Evolutionary conservation across 352 stramenopile genomes (phyloP).

Genomic region (Globisporangium mamillatum): DNA sequence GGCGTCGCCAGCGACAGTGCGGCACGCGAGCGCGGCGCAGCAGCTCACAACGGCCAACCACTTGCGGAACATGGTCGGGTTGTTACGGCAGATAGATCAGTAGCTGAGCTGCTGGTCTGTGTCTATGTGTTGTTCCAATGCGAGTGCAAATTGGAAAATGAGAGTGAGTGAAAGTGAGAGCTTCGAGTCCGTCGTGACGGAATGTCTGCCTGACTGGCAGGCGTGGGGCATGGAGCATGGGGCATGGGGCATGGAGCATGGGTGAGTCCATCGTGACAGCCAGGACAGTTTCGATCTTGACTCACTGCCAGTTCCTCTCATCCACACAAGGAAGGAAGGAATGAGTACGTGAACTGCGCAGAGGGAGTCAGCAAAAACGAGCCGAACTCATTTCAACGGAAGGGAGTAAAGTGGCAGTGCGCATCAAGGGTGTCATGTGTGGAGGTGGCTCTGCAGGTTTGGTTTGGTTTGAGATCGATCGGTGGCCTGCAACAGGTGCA

Average conservation of each 20-base stretch:
- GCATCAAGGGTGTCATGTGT: background rate
- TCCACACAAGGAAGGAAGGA: background rate
- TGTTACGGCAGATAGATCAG: background rate
- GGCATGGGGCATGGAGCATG: no score
- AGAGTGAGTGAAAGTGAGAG: background rate
- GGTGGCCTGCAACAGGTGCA: background rate
- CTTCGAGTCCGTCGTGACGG: background rate
- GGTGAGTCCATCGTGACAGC: background rate
- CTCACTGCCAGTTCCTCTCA: background rate
- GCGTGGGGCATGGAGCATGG: background rate
- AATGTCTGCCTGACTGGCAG: background rate
- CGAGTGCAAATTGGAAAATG: conserved; percentile 14
- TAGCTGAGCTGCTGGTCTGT: background rate
- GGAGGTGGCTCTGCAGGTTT: background rate
- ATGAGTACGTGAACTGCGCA: background rate
- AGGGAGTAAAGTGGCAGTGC: no score
- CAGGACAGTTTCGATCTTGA: background rate
- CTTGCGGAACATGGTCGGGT: conserved; percentile 17
- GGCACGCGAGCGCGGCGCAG: conserved; percentile 25
- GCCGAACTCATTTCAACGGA: background rate
- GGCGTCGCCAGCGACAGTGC: conserved; percentile 22
- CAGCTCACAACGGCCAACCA: conserved; percentile 30
- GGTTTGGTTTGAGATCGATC: background rate
- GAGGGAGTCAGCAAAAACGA: background rate
- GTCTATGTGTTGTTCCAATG: background rate